Base-by-base conservation (phyloP, 2,329 filamentous ascomycete species). In the Myriosclerotinia curreyana region DNA sequence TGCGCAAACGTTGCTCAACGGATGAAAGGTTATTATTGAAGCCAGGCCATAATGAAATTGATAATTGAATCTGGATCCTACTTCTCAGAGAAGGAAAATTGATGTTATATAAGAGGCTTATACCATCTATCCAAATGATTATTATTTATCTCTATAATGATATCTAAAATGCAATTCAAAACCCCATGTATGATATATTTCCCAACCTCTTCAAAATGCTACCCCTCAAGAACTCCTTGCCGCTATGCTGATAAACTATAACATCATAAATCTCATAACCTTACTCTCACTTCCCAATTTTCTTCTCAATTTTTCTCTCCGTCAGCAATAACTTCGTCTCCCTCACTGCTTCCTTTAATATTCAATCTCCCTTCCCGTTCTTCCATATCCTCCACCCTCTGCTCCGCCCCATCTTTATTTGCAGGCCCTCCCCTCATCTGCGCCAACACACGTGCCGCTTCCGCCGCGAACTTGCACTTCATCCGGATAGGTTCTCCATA, bases 391-490 rank as follows among this genome's bases (percentile, higher is more conserved):
- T 65, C 59, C 15, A 62, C 36, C 6, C 28, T 44, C 20, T 36
- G 34, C 54, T 48, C 63, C 3, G 49, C 59, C 4, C 44, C 34
- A 46, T 51, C 59, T 42, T 65, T 51, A 51, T 49, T 40, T 25
- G 40, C 25, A 46, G 58, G 17, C 2, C 3, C 34, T 40, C 36
- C 50, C 22, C 63, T 55, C 17, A 56, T 52, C 36, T 62, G 22
- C 7, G 40, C 58, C 44, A 65, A 36, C 7, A 50, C 63, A 25
- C 51, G 51, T 34, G 59, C 86, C 7, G 88, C 84, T 75, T 91
- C 83, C 12, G 84, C 81, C 6, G 89, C 85, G 71, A 83, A 92
- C 77, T 88, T 87, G 80, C 88, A 91, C 71, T 80, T 83, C 73
- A 80, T 78, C 31, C 89, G 82, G 69, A 92, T 88, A 38, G 67